phyloP scores from a whole-genome alignment of 495 filamentous ascomycete species.

The Rusavskia elegans region DNA sequence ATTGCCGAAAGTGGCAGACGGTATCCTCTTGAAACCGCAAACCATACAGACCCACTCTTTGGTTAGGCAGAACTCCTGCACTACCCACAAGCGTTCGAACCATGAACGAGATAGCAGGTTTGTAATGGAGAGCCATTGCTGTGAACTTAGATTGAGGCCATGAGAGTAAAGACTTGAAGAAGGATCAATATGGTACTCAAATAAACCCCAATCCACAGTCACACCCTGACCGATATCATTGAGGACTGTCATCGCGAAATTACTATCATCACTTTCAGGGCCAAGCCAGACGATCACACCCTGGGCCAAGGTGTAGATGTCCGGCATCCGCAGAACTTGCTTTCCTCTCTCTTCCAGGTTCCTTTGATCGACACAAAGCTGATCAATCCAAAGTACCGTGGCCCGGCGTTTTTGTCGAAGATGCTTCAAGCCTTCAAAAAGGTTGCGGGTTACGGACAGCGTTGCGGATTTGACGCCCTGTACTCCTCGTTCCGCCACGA shows the following conservation, averaged over 20 bases:
- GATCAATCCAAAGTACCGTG: too few species aligned
- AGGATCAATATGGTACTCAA: not conserved
- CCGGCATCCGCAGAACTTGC: slow-evolving; percentile 1
- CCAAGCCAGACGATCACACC: slow-evolving; percentile 2
- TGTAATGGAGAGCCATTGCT: not conserved
- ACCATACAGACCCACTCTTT: not conserved
- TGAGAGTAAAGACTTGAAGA: not conserved
- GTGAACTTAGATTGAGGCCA: not conserved
- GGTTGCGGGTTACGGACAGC: too few species aligned
- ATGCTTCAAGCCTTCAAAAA: too few species aligned
- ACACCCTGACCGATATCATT: not conserved
- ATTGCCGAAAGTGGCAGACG: not conserved
- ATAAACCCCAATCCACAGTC: not conserved
- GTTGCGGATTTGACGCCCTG: too few species aligned
- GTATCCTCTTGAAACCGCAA: not conserved
- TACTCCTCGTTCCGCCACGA: too few species aligned
- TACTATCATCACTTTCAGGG: not conserved
- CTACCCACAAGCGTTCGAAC: slow-evolving; percentile 2
- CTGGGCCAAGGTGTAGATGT: not conserved
- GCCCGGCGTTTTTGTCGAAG: too few species aligned
- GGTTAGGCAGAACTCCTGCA: not conserved
- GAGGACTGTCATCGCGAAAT: not conserved
- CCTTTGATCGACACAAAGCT: too few species aligned
- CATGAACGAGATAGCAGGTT: not conserved
- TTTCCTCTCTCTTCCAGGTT: not conserved